A percentile compares a stretch with the other conserved stretches of the same genome.
These are phyloP conservation scores for Bimuria novae-zelandiae DNA, from an alignment of 2,329 filamentous ascomycete genomes.

Conservation along the genomic window DNA sequence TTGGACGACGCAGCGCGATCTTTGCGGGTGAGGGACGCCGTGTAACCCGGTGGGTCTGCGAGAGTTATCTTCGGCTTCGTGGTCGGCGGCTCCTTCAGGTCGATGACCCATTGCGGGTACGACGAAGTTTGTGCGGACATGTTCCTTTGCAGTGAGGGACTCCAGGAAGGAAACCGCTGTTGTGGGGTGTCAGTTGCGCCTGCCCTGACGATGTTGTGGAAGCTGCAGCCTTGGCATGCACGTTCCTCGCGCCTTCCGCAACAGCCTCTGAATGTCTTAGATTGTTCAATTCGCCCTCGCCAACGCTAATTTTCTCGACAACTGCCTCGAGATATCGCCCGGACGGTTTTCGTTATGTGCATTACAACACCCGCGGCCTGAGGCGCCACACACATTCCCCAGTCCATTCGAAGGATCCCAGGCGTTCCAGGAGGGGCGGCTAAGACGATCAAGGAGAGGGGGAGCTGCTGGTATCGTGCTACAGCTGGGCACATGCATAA, in stretches of 20 bases:
- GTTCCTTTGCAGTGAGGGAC: background rate
- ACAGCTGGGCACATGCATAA: slow-evolving; percentile 41
- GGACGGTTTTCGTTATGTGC: slow-evolving; percentile 25
- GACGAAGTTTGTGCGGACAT: slow-evolving; percentile 44
- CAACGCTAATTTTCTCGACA: slow-evolving; percentile 4
- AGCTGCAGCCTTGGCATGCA: slow-evolving; percentile 27
- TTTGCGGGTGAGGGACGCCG: slow-evolving; percentile 52
- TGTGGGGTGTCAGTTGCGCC: background rate
- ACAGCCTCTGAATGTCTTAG: slow-evolving; percentile 23
- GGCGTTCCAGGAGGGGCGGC: slow-evolving; percentile 27
- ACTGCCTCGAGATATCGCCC: background rate
- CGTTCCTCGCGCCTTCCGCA: slow-evolving; percentile 24
- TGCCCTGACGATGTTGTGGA: slow-evolving; percentile 13
- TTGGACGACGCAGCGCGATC: slow-evolving; percentile 43
- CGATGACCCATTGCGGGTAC: slow-evolving; percentile 79
- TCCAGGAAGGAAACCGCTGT: background rate
- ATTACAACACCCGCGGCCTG: slow-evolving; percentile 10
- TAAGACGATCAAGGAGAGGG: slow-evolving; percentile 25
- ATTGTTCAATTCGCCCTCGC: slow-evolving; percentile 17
- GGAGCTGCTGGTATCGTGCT: slow-evolving; percentile 27
- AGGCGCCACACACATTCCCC: slow-evolving; percentile 9
- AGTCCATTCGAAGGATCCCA: slow-evolving; percentile 13
- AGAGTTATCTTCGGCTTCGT: slow-evolving; percentile 71
- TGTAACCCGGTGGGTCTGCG: slow-evolving; percentile 85
- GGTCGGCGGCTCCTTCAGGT: slow-evolving; percentile 73